Evolutionary conservation across 2,329 filamentous ascomycete species (phyloP), one percentile per base, ranked within the genome.

Genomic region (Biscogniauxia sp.): DNA sequence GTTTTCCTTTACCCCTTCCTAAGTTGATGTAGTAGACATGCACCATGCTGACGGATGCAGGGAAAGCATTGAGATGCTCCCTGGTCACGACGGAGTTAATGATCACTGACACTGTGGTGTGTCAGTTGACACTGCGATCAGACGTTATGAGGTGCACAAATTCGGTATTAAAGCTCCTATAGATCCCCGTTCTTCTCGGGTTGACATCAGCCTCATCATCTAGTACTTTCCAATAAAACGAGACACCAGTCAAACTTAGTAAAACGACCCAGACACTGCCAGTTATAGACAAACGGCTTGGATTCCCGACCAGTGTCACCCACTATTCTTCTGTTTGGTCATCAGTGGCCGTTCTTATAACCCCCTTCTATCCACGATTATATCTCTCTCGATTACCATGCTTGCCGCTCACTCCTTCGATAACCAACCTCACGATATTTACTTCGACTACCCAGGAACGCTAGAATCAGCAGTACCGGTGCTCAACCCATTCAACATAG

Each of bases 401-500:
- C 23, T 54, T 20, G 23, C 20, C 53, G 5, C 26, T 23, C 6
- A 61, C 51, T 57, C 58, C 53, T 54, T 59, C 28, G 55, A 62
- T n/a, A 53, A 56, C 26, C 53, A 62, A 54, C 55, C 61, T 56
- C 55, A 64, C 60, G n/a, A 55, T 20, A 61, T 61, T 53, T 54
- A 58, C 56, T 26, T 59, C 51, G 49, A 58, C 55, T 55, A 59
- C 56, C 56, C 51, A 55, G 45, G 55, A 53, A 61, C 58, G 23
- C 50, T 61, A 13, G 20, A 58, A 19, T 53, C 61, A 20, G 51
- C 60, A 23, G 51, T 59, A 17, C 60, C 59, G 20, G 57, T 62
- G 37, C 51, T 65, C 13, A 55, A 64, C 54, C 55, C 65, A 32
- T 58, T 69, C 63, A 65, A 51, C 60, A 62, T 66, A 62, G 49